Conservation (phyloP, 768 basidiomycete species). For the Tylopilus rubrobrunneus region DNA sequence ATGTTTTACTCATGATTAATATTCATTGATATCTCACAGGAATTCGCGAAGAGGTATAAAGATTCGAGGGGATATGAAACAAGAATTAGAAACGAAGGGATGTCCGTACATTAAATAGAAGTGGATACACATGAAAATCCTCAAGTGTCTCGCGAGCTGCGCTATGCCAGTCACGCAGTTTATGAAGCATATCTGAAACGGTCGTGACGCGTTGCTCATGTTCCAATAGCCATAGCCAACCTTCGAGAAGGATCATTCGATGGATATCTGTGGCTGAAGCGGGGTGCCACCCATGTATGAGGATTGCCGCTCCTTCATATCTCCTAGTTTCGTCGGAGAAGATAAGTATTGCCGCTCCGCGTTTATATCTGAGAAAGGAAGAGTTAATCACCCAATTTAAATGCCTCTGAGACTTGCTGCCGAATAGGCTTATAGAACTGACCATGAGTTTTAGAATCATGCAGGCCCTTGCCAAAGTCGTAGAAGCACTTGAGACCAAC, state of each 20-base stretch:
- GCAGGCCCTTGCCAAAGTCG: conserved; percentile 81
- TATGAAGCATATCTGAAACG: conserved; percentile 3
- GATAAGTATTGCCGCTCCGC: conserved; percentile 43
- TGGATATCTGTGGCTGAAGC: conserved; percentile 66
- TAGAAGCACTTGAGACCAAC: conserved; percentile 76
- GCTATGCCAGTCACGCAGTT: background rate
- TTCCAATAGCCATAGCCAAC: too few species aligned
- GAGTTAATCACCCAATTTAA: conserved; percentile 37
- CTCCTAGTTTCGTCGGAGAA: conserved; percentile 36
- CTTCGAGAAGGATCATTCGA: conserved; percentile 47
- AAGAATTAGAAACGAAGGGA: conserved; percentile 16
- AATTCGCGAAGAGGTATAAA: background rate
- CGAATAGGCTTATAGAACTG: conserved; percentile 40
- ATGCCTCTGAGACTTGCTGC: conserved; percentile 16
- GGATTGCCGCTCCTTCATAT: conserved; percentile 44
- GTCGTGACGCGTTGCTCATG: conserved; percentile 1
- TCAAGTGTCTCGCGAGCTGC: background rate
- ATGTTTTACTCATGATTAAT: too few species aligned
- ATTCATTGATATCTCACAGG: background rate
- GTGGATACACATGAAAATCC: conserved; percentile 9
- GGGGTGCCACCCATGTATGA: conserved; percentile 43
- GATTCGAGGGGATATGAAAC: conserved; percentile 6
- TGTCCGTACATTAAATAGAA: conserved; percentile 19
- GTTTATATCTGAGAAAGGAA: conserved; percentile 41
- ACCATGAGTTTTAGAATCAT: conserved; percentile 72